Evolutionary conservation across 176 grass and related monocot genomes (phyloP).

Genomic region (Musa schizocarpa): DNA sequence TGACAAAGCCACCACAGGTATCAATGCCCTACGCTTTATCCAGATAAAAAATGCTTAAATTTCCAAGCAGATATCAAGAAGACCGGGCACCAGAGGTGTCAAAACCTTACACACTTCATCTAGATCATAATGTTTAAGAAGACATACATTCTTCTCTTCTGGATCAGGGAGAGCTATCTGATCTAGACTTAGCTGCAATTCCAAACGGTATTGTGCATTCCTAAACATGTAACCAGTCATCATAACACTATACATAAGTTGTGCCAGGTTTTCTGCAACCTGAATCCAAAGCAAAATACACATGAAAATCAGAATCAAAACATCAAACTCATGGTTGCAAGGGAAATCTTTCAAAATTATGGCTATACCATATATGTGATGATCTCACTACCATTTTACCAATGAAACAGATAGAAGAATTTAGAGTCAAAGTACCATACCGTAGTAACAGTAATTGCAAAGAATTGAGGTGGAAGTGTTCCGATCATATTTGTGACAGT

Average conservation of each 20-base stretch:
- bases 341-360: background rate
- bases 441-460: constrained; percentile 75
- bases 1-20: background rate
- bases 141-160: constrained; percentile 46
- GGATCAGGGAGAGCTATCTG: constrained; percentile 82
- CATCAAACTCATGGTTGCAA: background rate
- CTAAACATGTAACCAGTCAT: constrained; percentile 99
- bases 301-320: background rate
- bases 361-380: background rate
- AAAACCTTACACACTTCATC: background rate
- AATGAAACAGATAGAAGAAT: constrained; percentile 4
- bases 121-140: background rate
- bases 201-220: constrained; percentile 79
- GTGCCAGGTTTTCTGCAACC: constrained; percentile 91
- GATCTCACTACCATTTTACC: too few species aligned
- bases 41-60: background rate
- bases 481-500: constrained; percentile 97
- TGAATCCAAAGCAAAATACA: constrained; percentile 28
- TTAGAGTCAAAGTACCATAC: constrained; percentile 30
- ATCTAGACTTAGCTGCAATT: constrained; percentile 76
- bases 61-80: too few species aligned
- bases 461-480: constrained; percentile 85
- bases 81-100: background rate
- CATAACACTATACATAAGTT: constrained; percentile 89
- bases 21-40: background rate